A percentile compares a stretch with the other conserved stretches of the same genome.
phyloP scores from a whole-genome alignment of 2,329 filamentous ascomycete species.

The Lasiodiplodia hormozganensis region DNA sequence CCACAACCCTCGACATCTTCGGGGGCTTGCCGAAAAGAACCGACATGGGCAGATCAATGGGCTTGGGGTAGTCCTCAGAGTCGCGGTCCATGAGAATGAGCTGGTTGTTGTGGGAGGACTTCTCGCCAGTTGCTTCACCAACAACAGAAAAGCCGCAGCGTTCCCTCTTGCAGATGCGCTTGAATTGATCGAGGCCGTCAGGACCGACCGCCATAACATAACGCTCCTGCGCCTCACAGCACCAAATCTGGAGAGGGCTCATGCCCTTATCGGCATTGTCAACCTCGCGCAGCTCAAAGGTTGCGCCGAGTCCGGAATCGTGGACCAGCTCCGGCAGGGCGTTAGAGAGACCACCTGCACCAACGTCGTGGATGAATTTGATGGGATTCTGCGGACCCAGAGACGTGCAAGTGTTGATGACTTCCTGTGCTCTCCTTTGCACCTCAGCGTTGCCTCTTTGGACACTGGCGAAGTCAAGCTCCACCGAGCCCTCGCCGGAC shows the following conservation, averaged over 20 bases:
- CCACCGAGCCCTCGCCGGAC: slow-evolving; percentile 85
- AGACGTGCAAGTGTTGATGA: slow-evolving; percentile 91
- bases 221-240: slow-evolving; percentile 94
- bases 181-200: slow-evolving; percentile 76
- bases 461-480: slow-evolving; percentile 96
- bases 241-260: slow-evolving; percentile 98
- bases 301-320: slow-evolving; percentile 88
- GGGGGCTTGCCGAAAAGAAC: slow-evolving; percentile 87
- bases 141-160: slow-evolving; percentile 93
- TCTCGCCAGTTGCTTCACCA: slow-evolving; percentile 70
- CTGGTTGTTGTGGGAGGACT: slow-evolving; percentile 70
- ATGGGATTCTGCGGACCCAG: slow-evolving; percentile 88
- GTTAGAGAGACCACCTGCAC: slow-evolving; percentile 85
- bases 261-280: slow-evolving; percentile 90
- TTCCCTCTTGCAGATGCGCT: slow-evolving; percentile 76
- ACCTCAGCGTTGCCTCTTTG: slow-evolving; percentile 97
- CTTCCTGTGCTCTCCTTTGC: slow-evolving; percentile 93
- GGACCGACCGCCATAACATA: slow-evolving; percentile 90
- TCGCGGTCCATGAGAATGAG: slow-evolving; percentile 84
- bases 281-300: slow-evolving; percentile 92
- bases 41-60: slow-evolving; percentile 89
- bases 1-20: slow-evolving; percentile 78
- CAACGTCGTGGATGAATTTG: slow-evolving; percentile 96
- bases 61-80: slow-evolving; percentile 73
- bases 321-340: slow-evolving; percentile 89